These are phyloP conservation scores for Apiospora phragmitis DNA, from an alignment of 2,329 filamentous ascomycete species.

Conservation along the genomic window DNA sequence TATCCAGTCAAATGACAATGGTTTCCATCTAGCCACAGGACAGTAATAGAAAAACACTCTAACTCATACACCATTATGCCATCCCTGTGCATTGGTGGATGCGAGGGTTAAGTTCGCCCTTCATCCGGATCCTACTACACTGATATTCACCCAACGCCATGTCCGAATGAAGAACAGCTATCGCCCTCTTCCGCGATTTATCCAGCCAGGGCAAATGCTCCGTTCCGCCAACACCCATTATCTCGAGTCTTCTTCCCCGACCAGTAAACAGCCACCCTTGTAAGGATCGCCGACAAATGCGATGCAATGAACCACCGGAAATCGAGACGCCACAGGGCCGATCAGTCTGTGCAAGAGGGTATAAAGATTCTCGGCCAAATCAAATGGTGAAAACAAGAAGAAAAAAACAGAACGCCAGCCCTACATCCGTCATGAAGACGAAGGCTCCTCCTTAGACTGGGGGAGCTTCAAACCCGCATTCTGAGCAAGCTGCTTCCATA, in stretches of 20 bases:
- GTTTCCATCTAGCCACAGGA: not conserved
- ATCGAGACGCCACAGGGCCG: slow-evolving; percentile 3
- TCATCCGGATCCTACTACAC: not conserved
- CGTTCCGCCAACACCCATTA: not conserved
- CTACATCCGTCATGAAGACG: slow-evolving; percentile 13
- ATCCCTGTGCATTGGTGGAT: not conserved
- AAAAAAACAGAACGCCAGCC: not conserved
- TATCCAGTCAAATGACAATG: not conserved
- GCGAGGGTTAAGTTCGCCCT: not conserved
- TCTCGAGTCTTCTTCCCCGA: not conserved
- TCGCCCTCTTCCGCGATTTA: not conserved
- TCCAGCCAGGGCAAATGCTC: slow-evolving; percentile 4
- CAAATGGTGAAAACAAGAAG: not conserved
- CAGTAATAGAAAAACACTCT: not conserved
- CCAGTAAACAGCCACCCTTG: not conserved
- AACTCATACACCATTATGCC: not conserved
- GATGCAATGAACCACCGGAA: slow-evolving; percentile 3
- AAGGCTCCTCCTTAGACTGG: slow-evolving; percentile 41
- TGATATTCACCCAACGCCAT: not conserved
- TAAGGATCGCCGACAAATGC: not conserved
- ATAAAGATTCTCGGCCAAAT: slow-evolving; percentile 3
- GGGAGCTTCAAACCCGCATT: slow-evolving; percentile 55
- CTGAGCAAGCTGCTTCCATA: slow-evolving; percentile 72
- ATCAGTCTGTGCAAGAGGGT: slow-evolving; percentile 1
- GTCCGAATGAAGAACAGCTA: not conserved